Evolutionary conservation across 768 basidiomycete species (phyloP).

Genomic region (Pleurotus citrinopileatus): DNA sequence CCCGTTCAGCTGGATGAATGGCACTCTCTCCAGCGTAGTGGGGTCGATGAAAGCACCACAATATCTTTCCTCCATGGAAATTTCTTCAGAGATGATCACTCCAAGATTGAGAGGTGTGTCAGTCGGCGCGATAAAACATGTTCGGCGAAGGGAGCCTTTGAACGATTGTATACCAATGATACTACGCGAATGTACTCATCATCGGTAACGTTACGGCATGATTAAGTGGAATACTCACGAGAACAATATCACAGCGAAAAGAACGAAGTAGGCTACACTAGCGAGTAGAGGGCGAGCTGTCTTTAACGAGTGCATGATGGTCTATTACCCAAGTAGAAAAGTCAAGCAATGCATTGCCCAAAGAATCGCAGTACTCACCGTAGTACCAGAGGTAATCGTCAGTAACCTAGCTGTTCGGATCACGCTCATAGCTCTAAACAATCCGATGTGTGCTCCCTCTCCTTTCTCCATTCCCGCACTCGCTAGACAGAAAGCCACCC

Average conservation of each 20-base stretch:
- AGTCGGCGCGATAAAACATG: constrained; percentile 53
- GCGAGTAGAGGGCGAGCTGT: constrained; percentile 86
- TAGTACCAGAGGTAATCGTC: constrained; percentile 88
- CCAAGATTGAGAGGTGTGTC: background rate
- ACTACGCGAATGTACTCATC: constrained; percentile 34
- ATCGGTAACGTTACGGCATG: background rate
- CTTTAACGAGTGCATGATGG: constrained; percentile 92
- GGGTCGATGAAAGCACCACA: constrained; percentile 86
- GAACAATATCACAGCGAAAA: constrained; percentile 88
- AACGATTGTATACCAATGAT: constrained; percentile 96
- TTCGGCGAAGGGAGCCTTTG: constrained; percentile 74
- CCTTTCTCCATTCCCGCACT: constrained; percentile 66
- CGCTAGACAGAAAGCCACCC: constrained; percentile 78
- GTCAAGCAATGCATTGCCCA: constrained; percentile 2
- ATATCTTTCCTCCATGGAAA: constrained; percentile 45
- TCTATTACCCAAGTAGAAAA: constrained; percentile 38
- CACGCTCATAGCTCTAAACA: constrained; percentile 88
- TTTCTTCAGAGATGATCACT: constrained; percentile 44
- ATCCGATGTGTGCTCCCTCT: constrained; percentile 62
- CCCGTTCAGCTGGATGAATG: constrained; percentile 28
- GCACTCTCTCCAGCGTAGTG: constrained; percentile 43
- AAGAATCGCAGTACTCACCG: constrained; percentile 46
- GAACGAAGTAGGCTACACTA: constrained; percentile 85
- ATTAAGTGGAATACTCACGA: constrained; percentile 49
- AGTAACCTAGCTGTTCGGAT: constrained; percentile 79